A percentile compares a stretch with the other conserved stretches of the same genome.
phyloP scores from a whole-genome alignment of 495 filamentous ascomycete genomes.

The Aspergillus olivimuriae region DNA sequence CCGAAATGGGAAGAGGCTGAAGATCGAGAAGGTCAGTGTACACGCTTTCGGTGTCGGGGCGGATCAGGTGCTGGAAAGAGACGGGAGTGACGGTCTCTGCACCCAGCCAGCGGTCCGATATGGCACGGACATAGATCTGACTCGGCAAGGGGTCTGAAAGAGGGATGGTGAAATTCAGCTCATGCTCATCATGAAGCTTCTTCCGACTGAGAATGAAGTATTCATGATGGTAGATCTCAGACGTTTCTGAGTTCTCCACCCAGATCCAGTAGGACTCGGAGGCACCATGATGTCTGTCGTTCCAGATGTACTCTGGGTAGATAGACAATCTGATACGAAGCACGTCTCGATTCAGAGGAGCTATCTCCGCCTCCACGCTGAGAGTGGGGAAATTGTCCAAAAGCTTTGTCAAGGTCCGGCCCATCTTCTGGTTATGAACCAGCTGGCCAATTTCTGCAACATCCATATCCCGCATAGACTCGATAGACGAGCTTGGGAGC shows the following conservation, averaged over 20 bases:
- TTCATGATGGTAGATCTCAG: conserved; percentile 96
- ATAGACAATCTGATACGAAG: conserved; percentile 78
- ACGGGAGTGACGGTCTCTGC: conserved; percentile 94
- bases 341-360: conserved; percentile 91
- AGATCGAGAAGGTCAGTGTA: conserved; percentile 92
- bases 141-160: conserved; percentile 85
- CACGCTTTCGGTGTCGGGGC: conserved; percentile 93
- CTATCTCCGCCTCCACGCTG: conserved; percentile 86
- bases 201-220: conserved; percentile 86
- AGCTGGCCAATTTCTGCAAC: conserved; percentile 81
- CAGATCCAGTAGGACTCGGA: conserved; percentile 98
- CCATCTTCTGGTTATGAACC: conserved; percentile 86
- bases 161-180: conserved; percentile 96
- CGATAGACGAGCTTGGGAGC: conserved; percentile 63
- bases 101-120: conserved; percentile 94
- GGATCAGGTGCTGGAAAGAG: conserved; percentile 96
- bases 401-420: conserved; percentile 68
- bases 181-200: conserved; percentile 89
- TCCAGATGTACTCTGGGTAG: conserved; percentile 90
- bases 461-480: conserved; percentile 86
- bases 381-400: conserved; percentile 90
- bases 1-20: conserved; percentile 81
- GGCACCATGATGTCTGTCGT: conserved; percentile 86
- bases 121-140: conserved; percentile 90
- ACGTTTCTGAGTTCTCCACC: conserved; percentile 98